Base-by-base conservation (phyloP, 768 basidiomycete species). In the Boletus patriciae region DNA sequence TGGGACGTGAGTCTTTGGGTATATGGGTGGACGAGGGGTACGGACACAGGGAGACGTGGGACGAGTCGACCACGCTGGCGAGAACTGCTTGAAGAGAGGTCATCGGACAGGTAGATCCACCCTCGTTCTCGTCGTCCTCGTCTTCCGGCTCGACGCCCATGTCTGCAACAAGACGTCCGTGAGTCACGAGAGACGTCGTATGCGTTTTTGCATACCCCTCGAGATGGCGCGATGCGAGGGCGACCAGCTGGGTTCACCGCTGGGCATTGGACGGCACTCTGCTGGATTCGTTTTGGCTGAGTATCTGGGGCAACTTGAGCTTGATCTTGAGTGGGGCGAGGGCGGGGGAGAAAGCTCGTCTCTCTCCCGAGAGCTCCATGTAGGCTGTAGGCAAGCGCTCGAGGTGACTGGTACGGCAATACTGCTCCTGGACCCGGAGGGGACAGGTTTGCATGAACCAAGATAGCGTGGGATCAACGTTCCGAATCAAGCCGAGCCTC, bases 1-100 rank as follows among this genome's bases (percentile, higher is more conserved):
- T 12, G 23, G 15, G 13, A 29, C 5, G 27, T 59, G 18, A 50
- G 54, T n/a, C 34, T 34, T 7, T 15, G 1, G 5, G 33, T 18
- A 3, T 4, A n/a, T 41, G 3, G 42, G 18, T 6, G 3, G 6
- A 27, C 2, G 19, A 37, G 8, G 10, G 33, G 10, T 31, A 37
- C 68, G 1, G 15, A 86, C 85, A 73, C 15, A 90, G 71, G 2
- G 86, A 83, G 29, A 90, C 86, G 64, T 90, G 87, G 0, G 83
- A 79, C 0, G 87, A 77, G 52, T 84, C 86, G 3, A 86, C 81
- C 31, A 87, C 84, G 52, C 83, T 86, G 2, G 84, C 84, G 9
- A 89, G 74, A 16, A 87, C 87, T 3, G 88, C 88, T 61, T 90
- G 88, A 25, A 87, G 76, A 1, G 80, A 81, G 31, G 78, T 84